Base-by-base conservation (phyloP, 106 monocot genomes). In the Platanthera guangdongensis region DNA sequence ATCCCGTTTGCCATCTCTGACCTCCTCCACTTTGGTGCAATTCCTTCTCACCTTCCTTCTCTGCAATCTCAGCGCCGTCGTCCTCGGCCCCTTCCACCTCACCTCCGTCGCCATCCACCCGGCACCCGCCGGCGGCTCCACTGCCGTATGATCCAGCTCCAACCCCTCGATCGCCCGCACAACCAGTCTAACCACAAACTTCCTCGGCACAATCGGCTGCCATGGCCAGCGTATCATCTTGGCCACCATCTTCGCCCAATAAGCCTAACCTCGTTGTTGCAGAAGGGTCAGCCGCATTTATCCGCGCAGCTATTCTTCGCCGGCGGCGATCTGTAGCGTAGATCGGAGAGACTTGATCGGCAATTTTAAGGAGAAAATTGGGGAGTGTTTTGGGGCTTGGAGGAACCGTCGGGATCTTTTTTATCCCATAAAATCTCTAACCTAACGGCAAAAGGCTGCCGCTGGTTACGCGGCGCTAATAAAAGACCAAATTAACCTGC, bases 181-280 rank as follows among this genome's bases (percentile, higher is more conserved):
- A 51, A 78, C 74, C 69, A 88, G 69, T 60, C 74, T 74, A 59
- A 81, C 85, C 68, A 68, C 76, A 51, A 88, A 88, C 81, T 83
- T 85, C 74, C 30, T 80, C 73, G 80, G 64, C 39, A 57, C 3
- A 46, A 75, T 68, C 65, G 90, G 85, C 48, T 85, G 87, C 83
- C 85, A 88, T 57, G 90, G 90, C 90, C 90, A 90, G 62, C 85
- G 71, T 65, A 90, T 90, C 80, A 90, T 78, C 68, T 45, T 90
- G 68, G 77, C 53, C 72, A 78, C 81, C 86, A 84, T 76, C 18
- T 13, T 51, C 11, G 15, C 79, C 47, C 55, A 55, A 55, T 11
- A 71, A 47, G 16, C n/a, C 70, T 14, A 47, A 48, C 11, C 70
- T 71, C 69, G 48, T 5, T 47, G 16, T 9, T 22, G 12, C 72